Evolutionary conservation across 208 protist genomes (phyloP), one percentile per base, ranked within the genome.

Genomic region (Trypanosoma caninum): DNA sequence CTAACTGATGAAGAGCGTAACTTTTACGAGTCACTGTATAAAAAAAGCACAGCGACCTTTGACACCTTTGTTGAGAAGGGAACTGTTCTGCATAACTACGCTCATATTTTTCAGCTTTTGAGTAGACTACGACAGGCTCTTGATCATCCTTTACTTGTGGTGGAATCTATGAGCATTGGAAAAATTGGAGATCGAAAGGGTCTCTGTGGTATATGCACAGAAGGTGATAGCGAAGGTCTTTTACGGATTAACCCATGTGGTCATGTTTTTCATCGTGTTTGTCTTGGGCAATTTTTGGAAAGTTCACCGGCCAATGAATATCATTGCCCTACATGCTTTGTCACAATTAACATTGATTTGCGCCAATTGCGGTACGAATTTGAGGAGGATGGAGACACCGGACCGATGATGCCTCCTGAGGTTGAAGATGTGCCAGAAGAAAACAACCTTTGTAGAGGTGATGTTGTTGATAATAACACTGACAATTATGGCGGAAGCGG

Each of bases 21-120:
- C 69, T 97, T 97, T 50, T 97, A 97, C 66, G 88, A 97, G 55
- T 87, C 87, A 0, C 72, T 97, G 20, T 97, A 97, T 83, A 95
- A 97, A 74, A 89, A 82, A 67, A 91, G 84, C 51, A 87, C 88
- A 58, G 70, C 85, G 2, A 69, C 90, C 53, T 97, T 96, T 66
- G 87, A 97, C 61, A 92, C 81, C 13, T 97, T 96, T 72, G 84
- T 97, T 18, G 45, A 72, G 45, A 94, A 93, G 61, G 89, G 89
- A 37, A 96, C 89, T 8, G 74, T 97, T 44, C 70, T 97, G 41
- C 88, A 97, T 77, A 97, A 97, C 76, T 97, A 97, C 72, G 91
- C 92, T 30, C 88, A 97, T 65, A 97, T 97, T 69, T 97, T 97
- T 74, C 90, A 97, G 67, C 70, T 97, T 34, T 76, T 97, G 34